Conservation (phyloP, 139 green algal species). For the Coccomyxa sp. region DNA sequence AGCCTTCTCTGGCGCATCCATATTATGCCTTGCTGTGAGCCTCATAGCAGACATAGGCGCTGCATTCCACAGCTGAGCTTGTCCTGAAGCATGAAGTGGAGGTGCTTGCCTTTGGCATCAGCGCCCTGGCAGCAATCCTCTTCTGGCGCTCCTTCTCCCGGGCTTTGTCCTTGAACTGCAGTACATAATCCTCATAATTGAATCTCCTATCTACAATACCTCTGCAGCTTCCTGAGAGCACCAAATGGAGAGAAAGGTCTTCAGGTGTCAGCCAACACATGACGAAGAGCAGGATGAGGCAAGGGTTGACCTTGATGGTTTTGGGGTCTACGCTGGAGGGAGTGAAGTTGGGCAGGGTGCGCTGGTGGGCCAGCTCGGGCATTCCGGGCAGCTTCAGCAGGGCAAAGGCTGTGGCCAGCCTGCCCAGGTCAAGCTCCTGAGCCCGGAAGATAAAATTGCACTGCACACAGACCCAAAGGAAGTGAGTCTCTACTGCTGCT, state of each 20-base stretch:
- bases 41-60: neutral
- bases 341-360: constrained; percentile 34
- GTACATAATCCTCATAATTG: neutral
- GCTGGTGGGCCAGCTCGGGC: constrained; percentile 75
- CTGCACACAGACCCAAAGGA: constrained; percentile 33
- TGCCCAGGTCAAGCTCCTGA: constrained; percentile 72
- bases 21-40: neutral
- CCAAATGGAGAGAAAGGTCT: neutral
- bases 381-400: constrained; percentile 90
- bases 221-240: neutral
- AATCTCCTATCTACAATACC: neutral
- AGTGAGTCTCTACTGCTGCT: too few species aligned
- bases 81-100: neutral
- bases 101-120: constrained; percentile 18
- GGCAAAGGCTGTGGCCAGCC: constrained; percentile 68
- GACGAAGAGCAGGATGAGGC: neutral
- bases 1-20: neutral
- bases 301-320: constrained; percentile 30
- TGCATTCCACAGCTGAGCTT: neutral
- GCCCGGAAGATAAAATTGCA: constrained; percentile 90
- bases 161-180: constrained; percentile 71
- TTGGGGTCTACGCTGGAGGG: constrained; percentile 61
- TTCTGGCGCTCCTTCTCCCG: constrained; percentile 83
- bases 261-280: neutral
- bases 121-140: constrained; percentile 8